phyloP scores from a whole-genome alignment of 1,284 basidiomycete species.

The Leccinum pachyderme region DNA sequence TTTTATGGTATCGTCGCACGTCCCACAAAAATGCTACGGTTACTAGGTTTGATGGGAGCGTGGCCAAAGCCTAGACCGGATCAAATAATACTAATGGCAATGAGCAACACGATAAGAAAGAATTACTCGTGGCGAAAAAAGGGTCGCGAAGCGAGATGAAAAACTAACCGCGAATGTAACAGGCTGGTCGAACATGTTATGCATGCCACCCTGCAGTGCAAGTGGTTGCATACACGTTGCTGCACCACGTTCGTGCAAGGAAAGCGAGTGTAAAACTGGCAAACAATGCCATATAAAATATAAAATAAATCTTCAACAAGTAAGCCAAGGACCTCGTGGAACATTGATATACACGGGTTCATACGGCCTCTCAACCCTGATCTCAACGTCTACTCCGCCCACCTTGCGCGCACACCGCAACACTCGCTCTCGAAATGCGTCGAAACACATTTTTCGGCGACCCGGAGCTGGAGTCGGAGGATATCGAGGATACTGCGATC shows the following conservation, averaged over 20 bases:
- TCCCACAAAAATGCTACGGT: no score
- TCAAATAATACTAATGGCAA: no score
- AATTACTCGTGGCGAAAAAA: no score
- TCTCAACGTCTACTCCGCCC: constrained; percentile 24
- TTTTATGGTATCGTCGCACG: constrained; percentile 19
- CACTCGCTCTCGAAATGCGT: constrained; percentile 21
- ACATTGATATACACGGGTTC: constrained; percentile 24
- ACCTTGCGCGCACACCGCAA: constrained; percentile 22
- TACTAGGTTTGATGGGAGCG: neutral
- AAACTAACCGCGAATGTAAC: no score
- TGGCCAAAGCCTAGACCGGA: no score
- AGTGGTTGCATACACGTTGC: neutral
- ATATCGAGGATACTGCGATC: neutral
- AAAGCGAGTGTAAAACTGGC: neutral
- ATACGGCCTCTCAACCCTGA: constrained; percentile 26
- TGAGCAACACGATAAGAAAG: no score
- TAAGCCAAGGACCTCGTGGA: neutral
- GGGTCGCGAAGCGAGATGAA: no score
- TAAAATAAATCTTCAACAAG: neutral
- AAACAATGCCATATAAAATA: neutral
- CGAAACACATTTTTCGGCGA: constrained; percentile 20
- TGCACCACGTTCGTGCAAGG: neutral
- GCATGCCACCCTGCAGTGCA: no score
- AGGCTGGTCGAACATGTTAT: no score
- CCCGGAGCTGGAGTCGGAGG: neutral